Base-by-base conservation (phyloP, 108 stramenopile species). In the Schizochytrium sp. region DNA sequence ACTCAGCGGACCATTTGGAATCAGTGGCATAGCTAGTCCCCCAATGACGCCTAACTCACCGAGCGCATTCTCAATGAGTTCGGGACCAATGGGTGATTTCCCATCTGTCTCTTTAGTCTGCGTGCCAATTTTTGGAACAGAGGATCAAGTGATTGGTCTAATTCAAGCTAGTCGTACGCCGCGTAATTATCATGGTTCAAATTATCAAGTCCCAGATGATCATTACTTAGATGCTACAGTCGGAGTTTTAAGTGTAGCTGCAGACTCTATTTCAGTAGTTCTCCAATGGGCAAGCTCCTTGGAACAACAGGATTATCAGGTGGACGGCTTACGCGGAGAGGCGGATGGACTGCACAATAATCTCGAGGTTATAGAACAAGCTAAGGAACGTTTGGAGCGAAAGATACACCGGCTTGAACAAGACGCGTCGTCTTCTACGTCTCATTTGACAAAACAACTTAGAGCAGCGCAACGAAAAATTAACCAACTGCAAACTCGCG, bases 161-260 rank as follows among this genome's bases (percentile, higher is more conserved):
- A 55, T 83, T 38, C 76, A 83, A 28, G 76, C 76, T 17, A 83
- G 64, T 15, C 64, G 64, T 44, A 69, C 64, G 64, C 28, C 64
- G 2, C 64, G 64, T 3, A 69, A 44, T 44, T 69, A 44, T 15
- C 7, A 8, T 15, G 64, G 64, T 44, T 38, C 64, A 38, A 44
- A 69, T 12, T 38, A 44, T 44, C 28, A 38, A 12, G 5, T 69
- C 44, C 64, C 64, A 15, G 64, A 69, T 15, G 64, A 69, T 38
- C 64, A 69, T 15, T 69, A 69, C 28, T 44, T 69, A 1, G 64
- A 69, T 15, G 64, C 64, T 38, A 44, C 42, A 38, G 28, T 69
- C 15, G 64, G 64, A 0, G 64, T 69, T 7, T 44, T 69, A 38
- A 69, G 64, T 44, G 64, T 69, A 7, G 64, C 64, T 7, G 64